These are phyloP conservation scores for Chrysosporium keratinophilum DNA, from an alignment of 2,329 filamentous ascomycete species.

Conservation along the genomic window DNA sequence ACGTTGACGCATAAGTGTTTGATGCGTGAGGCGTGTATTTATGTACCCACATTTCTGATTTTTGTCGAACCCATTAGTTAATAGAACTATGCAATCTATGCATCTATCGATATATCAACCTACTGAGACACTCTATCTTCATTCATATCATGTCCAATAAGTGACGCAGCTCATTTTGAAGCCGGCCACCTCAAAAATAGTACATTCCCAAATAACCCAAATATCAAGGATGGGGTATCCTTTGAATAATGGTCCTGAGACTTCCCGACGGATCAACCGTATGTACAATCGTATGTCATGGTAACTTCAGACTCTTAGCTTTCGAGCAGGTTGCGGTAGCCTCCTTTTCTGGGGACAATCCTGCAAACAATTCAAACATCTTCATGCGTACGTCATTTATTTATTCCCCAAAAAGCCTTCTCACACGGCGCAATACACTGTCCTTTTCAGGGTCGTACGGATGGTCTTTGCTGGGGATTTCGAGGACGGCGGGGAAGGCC, in stretches of 20 bases:
- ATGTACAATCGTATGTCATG: no score
- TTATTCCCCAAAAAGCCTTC: conserved; percentile 56
- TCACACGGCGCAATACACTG: conserved; percentile 82
- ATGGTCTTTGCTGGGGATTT: conserved; percentile 98
- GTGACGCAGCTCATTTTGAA: no score
- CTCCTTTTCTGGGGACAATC: no score
- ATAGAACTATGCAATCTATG: not conserved
- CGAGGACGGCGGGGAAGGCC: conserved; percentile 89
- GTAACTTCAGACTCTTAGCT: no score
- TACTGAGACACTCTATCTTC: not conserved
- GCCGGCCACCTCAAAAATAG: not conserved
- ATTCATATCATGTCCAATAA: no score
- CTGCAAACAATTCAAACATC: not conserved
- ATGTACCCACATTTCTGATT: not conserved
- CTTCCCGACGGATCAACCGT: no score
- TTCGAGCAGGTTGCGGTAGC: no score
- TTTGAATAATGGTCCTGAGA: not conserved
- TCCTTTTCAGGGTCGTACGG: conserved; percentile 99
- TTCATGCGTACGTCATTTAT: not conserved
- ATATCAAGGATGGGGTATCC: not conserved
- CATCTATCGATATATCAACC: no score
- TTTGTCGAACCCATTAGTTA: not conserved
- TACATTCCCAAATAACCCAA: not conserved
- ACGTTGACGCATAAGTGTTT: not conserved
- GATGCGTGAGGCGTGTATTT: not conserved